Evolutionary conservation across 768 basidiomycete genomes (phyloP).

Genomic region (Boletus vinaceobasis): DNA sequence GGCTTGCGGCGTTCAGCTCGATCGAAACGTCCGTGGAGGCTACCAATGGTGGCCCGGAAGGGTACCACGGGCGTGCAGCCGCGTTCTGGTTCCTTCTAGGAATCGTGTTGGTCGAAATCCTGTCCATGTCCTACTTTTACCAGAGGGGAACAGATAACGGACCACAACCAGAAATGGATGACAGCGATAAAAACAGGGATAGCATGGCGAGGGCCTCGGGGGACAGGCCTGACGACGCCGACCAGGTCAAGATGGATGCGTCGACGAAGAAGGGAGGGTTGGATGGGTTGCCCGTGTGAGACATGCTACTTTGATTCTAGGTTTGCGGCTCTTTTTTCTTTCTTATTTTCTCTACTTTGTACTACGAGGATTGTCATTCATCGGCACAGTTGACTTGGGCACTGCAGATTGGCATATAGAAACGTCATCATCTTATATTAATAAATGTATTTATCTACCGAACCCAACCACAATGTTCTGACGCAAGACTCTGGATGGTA

Average conservation of each 20-base stretch:
- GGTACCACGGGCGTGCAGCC: slow-evolving; percentile 42
- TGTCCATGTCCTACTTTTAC: slow-evolving; percentile 37
- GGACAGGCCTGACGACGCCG: not conserved
- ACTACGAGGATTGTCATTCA: not conserved
- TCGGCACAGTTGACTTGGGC: not conserved
- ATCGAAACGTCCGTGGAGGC: slow-evolving; percentile 46
- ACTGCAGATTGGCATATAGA: not conserved
- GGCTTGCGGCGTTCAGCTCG: slow-evolving; percentile 46
- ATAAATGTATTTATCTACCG: not conserved
- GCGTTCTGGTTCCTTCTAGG: slow-evolving; percentile 45
- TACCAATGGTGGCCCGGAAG: slow-evolving; percentile 27
- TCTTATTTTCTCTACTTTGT: not conserved
- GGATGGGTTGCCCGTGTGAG: not conserved
- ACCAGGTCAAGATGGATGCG: not conserved
- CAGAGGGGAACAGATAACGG: slow-evolving; percentile 12
- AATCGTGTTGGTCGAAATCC: slow-evolving; percentile 31
- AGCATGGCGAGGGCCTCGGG: not conserved
- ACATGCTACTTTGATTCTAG: not conserved
- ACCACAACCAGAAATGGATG: not conserved
- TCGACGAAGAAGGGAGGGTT: too few species aligned
- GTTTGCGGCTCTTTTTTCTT: not conserved
- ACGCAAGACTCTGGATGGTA: not conserved
- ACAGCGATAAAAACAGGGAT: not conserved
- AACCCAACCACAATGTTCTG: not conserved
- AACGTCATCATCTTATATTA: not conserved